These are phyloP conservation scores for Sporothrix pallida DNA, from an alignment of 2,329 filamentous ascomycete genomes.

Conservation along the genomic window DNA sequence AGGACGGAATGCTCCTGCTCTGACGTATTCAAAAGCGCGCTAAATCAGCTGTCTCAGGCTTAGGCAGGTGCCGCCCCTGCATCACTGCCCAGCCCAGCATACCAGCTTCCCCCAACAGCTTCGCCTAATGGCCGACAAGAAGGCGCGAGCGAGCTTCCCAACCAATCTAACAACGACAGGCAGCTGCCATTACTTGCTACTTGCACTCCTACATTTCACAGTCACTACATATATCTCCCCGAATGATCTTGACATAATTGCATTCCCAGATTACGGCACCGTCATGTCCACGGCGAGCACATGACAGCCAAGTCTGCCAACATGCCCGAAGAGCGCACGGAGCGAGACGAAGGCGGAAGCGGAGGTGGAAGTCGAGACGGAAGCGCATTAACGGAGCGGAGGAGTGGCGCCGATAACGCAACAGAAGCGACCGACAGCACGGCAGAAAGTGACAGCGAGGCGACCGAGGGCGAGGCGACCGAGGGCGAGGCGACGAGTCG, in stretches of 20 bases:
- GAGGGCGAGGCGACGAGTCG: not conserved
- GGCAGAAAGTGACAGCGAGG: not conserved
- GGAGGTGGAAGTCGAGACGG: not conserved
- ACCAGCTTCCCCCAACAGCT: constrained; percentile 27
- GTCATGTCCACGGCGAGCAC: constrained; percentile 27
- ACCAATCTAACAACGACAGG: no score
- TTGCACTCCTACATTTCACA: no score
- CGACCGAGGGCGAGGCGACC: not conserved
- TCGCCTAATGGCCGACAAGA: constrained; percentile 24
- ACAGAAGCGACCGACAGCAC: not conserved
- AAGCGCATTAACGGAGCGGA: not conserved
- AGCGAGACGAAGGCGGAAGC: constrained; percentile 29
- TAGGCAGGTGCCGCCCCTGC: constrained; percentile 30
- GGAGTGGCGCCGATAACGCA: not conserved
- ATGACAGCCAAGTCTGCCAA: constrained; percentile 36
- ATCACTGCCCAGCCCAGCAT: constrained; percentile 7
- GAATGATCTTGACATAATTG: not conserved
- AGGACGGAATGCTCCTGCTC: not conserved
- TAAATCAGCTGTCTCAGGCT: constrained; percentile 28
- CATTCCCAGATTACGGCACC: constrained; percentile 18
- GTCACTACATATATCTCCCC: not conserved
- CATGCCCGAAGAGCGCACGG: constrained; percentile 35
- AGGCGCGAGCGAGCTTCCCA: not conserved
- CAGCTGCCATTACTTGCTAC: no score
- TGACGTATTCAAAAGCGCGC: constrained; percentile 1